Percentiles rank a stretch among this genome's conserved stretches.
Conservation (phyloP, 495 filamentous ascomycete species). For the Penicillium pulvis region DNA sequence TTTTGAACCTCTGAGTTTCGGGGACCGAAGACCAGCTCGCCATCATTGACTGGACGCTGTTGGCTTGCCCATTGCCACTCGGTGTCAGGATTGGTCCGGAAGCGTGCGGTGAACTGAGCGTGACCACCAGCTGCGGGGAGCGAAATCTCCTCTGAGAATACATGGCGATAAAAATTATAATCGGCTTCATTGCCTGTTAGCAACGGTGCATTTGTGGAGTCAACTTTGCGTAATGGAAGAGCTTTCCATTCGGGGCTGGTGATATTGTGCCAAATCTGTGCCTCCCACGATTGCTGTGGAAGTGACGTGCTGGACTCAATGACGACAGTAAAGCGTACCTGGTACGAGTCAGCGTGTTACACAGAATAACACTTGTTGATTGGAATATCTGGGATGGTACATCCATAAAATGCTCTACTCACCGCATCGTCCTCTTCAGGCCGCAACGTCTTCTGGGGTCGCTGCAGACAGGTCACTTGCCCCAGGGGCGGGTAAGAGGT, state of each 20-base stretch:
- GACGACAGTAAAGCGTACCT: constrained; percentile 67
- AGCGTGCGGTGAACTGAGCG: constrained; percentile 75
- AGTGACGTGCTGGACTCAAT: constrained; percentile 64
- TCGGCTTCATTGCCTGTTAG: constrained; percentile 29
- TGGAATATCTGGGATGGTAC: neutral
- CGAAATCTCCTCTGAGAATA: constrained; percentile 35
- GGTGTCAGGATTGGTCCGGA: constrained; percentile 51
- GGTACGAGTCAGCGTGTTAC: constrained; percentile 5
- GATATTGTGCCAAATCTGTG: constrained; percentile 76
- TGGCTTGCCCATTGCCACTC: constrained; percentile 81
- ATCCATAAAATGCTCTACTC: constrained; percentile 1
- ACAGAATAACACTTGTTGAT: neutral
- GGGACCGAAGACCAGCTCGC: constrained; percentile 52
- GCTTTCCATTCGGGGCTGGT: constrained; percentile 37
- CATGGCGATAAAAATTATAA: constrained; percentile 37
- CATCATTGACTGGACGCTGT: constrained; percentile 59
- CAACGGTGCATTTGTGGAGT: constrained; percentile 30
- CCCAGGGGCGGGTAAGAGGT: constrained; percentile 68
- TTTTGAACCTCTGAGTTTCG: constrained; percentile 11
- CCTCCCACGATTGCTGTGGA: constrained; percentile 64
- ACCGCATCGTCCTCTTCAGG: constrained; percentile 34
- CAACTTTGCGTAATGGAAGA: constrained; percentile 34
- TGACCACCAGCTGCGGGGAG: constrained; percentile 37
- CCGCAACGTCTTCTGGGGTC: constrained; percentile 28
- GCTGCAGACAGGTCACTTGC: constrained; percentile 62